Evolutionary conservation across 306 rosid species (phyloP), one percentile per base, ranked within the genome.

Genomic region (Senna tora): DNA sequence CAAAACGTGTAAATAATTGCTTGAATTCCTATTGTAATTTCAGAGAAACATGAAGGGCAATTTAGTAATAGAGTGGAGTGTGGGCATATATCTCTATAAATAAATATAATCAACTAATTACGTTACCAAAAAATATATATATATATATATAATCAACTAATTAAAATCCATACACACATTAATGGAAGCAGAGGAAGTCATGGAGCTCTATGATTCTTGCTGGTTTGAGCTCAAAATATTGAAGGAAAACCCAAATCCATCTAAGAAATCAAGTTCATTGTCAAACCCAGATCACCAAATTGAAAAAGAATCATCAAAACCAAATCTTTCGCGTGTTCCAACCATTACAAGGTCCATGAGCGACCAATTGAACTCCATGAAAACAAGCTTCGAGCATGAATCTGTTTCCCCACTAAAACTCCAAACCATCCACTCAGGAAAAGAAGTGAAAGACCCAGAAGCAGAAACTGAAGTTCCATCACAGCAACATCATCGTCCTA

Each of bases 171-270:
- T n/a, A n/a, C n/a, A n/a, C n/a, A n/a, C n/a, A 67, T 57, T 76
- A 5, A 93, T 93, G 98, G 90, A 93, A 42, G 87, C 88, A 5
- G 92, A 78, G 38, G 62, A 76, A 69, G 43, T 87, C 30, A 36
- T 90, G 73, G 71, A 87, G 22, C 87, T 90, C 45, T 85, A 74
- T 32, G 94, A 89, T 65, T 86, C 62, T 45, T 79, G n/a, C 76
- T 93, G 97, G 98, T 90, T 86, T 63, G 86, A 85, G 67, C 50
- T 15, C 13, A 65, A 56, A 41, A 77, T 75, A 58, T 47, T 88
- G 73, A 72, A 81, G 62, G 79, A 73, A 33, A 33, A 55, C 60
- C 38, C 74, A 30, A 64, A 16, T 69, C 71, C 72, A 28, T 28
- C 42, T 20, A 62, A 14, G 46, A 77, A 77, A 43, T 65, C 83